phyloP scores from a whole-genome alignment of 495 filamentous ascomycete genomes.

The Evernia prunastri region DNA sequence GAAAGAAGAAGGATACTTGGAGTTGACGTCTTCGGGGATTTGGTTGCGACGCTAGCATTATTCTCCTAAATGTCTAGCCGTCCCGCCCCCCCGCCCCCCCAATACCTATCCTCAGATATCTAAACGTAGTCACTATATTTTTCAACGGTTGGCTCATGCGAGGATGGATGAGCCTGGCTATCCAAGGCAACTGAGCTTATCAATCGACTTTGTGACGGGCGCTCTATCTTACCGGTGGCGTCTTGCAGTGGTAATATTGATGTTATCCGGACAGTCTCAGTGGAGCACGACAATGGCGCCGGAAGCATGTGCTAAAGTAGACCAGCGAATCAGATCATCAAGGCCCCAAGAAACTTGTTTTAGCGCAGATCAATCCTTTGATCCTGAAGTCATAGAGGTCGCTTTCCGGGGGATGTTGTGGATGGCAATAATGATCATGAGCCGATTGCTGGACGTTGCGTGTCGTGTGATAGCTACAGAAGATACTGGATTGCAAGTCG shows the following conservation, averaged over 20 bases:
- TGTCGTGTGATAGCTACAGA: background rate
- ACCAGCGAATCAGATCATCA: background rate
- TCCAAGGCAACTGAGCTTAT: background rate
- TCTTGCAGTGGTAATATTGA: background rate
- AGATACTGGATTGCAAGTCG: background rate
- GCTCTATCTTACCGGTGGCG: background rate
- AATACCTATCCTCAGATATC: too few relatives aligned
- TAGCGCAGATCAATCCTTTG: background rate
- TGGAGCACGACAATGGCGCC: background rate
- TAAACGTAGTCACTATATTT: background rate
- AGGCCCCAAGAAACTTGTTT: background rate
- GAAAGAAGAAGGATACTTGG: background rate
- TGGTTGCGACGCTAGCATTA: constrained; percentile 2
- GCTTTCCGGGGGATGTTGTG: background rate
- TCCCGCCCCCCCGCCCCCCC: background rate
- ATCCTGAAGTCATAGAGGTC: background rate
- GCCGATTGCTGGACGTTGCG: background rate
- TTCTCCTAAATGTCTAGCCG: background rate
- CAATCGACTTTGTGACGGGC: background rate
- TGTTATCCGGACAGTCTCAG: background rate
- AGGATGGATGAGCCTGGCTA: background rate
- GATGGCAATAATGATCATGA: background rate
- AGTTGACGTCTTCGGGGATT: constrained; percentile 1
- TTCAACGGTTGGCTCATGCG: background rate
- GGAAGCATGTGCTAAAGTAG: background rate